Evolutionary conservation across 2,329 filamentous ascomycete species (phyloP).

Genomic region (Clonostachys rosea): DNA sequence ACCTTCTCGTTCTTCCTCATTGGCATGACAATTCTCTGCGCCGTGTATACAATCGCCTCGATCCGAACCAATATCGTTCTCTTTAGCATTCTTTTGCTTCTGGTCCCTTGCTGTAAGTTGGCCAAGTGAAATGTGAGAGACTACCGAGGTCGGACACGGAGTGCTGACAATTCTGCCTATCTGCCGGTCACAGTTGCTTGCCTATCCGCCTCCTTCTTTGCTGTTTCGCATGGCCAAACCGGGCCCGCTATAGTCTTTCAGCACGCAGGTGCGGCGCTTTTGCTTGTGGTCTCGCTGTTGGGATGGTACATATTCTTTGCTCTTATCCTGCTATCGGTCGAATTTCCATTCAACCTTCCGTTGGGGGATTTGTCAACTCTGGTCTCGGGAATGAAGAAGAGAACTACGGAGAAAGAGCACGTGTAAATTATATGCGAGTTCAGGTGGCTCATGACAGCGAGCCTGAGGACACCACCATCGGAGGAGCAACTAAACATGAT

Average conservation of each 20-base stretch:
- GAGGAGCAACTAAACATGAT: too few relatives aligned
- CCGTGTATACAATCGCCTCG: conserved; percentile 58
- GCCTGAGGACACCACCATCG: too few relatives aligned
- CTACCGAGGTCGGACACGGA: not conserved
- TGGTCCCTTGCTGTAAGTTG: conserved; percentile 32
- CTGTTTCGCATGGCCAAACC: conserved; percentile 10
- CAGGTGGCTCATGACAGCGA: too few relatives aligned
- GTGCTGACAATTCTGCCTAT: not conserved
- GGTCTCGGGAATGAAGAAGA: conserved; percentile 11
- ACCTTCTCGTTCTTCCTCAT: conserved; percentile 55
- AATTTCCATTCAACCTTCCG: conserved; percentile 44
- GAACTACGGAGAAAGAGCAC: too few relatives aligned
- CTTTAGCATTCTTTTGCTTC: conserved; percentile 53
- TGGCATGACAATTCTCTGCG: conserved; percentile 54
- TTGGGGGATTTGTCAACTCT: conserved; percentile 43
- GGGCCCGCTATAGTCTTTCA: conserved; percentile 10
- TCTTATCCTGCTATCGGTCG: conserved; percentile 40
- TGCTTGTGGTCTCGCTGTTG: conserved; percentile 16
- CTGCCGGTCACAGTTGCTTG: conserved; percentile 10
- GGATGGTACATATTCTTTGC: conserved; percentile 48
- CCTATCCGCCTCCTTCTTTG: conserved; percentile 20
- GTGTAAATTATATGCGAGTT: too few relatives aligned
- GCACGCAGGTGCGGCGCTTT: conserved; percentile 16
- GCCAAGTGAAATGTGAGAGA: not conserved
- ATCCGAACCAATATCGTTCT: conserved; percentile 63